Evolutionary conservation across 2,329 filamentous ascomycete genomes (phyloP).

Genomic region (Fusarium bactridioides): DNA sequence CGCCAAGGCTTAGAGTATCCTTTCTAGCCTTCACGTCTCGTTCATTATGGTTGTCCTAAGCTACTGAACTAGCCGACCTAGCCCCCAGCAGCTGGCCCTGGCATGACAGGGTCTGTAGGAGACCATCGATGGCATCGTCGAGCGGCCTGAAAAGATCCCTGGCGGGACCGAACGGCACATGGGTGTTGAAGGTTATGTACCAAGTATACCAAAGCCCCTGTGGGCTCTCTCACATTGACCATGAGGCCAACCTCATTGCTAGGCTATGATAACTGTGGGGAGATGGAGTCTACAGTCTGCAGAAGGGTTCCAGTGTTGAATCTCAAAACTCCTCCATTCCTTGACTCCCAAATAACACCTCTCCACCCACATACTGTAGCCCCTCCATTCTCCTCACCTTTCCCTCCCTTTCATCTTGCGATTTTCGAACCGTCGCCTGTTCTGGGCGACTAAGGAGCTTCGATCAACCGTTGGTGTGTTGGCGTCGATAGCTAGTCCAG

Average conservation of each 20-base stretch:
- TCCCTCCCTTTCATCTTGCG: slow-evolving; percentile 36
- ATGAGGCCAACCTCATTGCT: slow-evolving; percentile 34
- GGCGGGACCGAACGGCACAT: slow-evolving; percentile 38
- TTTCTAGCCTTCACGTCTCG: slow-evolving; percentile 31
- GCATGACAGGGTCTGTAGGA: slow-evolving; percentile 27
- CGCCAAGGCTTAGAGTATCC: slow-evolving; percentile 29
- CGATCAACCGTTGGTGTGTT: slow-evolving; percentile 43
- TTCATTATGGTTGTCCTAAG: slow-evolving; percentile 30
- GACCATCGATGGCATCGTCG: slow-evolving; percentile 26
- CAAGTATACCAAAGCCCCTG: slow-evolving; percentile 9
- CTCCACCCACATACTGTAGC: slow-evolving; percentile 38
- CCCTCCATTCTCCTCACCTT: slow-evolving; percentile 44
- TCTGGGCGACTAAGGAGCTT: slow-evolving; percentile 39
- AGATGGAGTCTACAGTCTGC: slow-evolving; percentile 37
- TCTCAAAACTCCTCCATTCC: slow-evolving; percentile 39
- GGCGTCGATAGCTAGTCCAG: slow-evolving; percentile 40
- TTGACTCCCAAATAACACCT: slow-evolving; percentile 45
- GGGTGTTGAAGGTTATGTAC: slow-evolving; percentile 18
- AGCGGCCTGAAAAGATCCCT: slow-evolving; percentile 28
- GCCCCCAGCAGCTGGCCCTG: slow-evolving; percentile 18
- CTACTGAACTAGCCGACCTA: slow-evolving; percentile 17
- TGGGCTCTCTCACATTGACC: slow-evolving; percentile 29
- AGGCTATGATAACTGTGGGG: slow-evolving; percentile 39
- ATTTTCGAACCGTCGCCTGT: slow-evolving; percentile 37
- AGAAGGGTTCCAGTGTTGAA: slow-evolving; percentile 36